Evolutionary conservation across 2,329 filamentous ascomycete genomes (phyloP).

Genomic region (Aspergillus sp.): DNA sequence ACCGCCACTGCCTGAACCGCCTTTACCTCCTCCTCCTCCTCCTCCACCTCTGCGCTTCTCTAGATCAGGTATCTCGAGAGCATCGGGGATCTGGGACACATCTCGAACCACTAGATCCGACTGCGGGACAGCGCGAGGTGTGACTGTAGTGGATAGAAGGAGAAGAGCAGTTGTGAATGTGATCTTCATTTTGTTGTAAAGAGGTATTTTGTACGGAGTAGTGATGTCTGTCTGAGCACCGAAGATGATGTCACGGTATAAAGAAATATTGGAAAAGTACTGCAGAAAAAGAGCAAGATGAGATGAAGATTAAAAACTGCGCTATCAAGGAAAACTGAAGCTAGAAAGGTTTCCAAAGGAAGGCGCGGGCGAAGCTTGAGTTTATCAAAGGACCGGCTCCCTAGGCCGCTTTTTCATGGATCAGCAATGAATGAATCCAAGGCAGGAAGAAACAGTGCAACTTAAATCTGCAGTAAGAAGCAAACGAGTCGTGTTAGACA

Average conservation of each 20-base stretch:
- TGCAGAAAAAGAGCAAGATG: no score
- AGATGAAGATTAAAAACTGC: no score
- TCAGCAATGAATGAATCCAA: no score
- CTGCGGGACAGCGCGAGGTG: constrained; percentile 22
- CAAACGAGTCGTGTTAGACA: no score
- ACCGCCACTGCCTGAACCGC: constrained; percentile 20
- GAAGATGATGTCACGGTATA: no score
- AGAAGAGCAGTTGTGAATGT: constrained; percentile 19
- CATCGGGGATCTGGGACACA: constrained; percentile 5
- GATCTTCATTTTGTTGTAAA: constrained; percentile 26
- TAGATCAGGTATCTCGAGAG: constrained; percentile 21
- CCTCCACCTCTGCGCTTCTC: constrained; percentile 47
- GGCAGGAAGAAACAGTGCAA: no score
- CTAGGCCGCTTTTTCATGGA: no score
- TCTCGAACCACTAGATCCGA: constrained; percentile 18
- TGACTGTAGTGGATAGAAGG: constrained; percentile 23
- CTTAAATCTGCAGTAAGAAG: no score
- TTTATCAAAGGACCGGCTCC: not conserved
- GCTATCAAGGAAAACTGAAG: not conserved
- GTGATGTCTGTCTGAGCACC: no score
- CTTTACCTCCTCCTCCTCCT: constrained; percentile 24
- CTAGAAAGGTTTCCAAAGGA: not conserved
- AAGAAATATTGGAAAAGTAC: no score
- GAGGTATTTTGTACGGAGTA: no score
- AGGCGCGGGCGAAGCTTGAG: not conserved